phyloP scores from a whole-genome alignment of 2,329 filamentous ascomycete genomes.

The Myriosclerotinia scirpicola region DNA sequence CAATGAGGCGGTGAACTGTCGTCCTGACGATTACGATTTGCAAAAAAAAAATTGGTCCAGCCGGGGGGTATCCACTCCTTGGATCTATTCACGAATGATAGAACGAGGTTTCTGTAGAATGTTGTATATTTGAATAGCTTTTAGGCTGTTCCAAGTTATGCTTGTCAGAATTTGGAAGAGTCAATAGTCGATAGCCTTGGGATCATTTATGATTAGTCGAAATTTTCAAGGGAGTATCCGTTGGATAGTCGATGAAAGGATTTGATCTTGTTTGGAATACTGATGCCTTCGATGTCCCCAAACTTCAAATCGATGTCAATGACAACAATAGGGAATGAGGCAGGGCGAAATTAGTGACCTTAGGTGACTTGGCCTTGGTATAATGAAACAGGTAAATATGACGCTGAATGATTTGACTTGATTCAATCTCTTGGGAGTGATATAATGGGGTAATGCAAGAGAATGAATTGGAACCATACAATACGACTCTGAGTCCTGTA shows the following conservation, averaged over 20 bases:
- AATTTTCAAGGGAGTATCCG: constrained; percentile 18
- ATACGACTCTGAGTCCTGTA: constrained; percentile 21
- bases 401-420: background rate
- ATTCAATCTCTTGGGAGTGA: background rate
- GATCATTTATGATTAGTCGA: constrained; percentile 19
- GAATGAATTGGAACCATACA: constrained; percentile 16
- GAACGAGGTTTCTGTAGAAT: constrained; percentile 9
- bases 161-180: background rate
- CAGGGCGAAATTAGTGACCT: constrained; percentile 5
- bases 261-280: constrained; percentile 1
- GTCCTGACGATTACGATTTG: constrained; percentile 24
- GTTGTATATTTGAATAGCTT: background rate
- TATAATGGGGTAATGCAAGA: constrained; percentile 11
- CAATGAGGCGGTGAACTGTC: constrained; percentile 22
- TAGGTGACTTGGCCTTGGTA: constrained; percentile 11
- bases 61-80: constrained; percentile 15
- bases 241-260: constrained; percentile 8
- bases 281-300: background rate
- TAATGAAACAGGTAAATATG: constrained; percentile 2
- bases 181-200: constrained; percentile 19
- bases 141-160: constrained; percentile 3
- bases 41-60: constrained; percentile 4
- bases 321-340: background rate
- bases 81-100: constrained; percentile 19
- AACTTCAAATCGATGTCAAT: constrained; percentile 7